Base-by-base conservation (phyloP, 2,329 filamentous ascomycete genomes). In the Trichoderma atroviride region DNA sequence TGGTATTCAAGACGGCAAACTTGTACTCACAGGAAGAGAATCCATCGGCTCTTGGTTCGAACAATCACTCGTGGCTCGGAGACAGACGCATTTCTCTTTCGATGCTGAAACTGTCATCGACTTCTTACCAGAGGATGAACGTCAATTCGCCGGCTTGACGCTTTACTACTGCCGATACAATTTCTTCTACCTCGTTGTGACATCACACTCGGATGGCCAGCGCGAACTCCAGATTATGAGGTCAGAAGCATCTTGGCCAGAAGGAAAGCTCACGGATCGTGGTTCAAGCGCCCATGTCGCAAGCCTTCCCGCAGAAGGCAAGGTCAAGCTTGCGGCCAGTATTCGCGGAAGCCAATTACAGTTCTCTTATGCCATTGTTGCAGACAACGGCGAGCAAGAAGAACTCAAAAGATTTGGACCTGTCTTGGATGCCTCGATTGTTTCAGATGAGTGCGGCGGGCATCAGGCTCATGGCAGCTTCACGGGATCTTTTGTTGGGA, bases 121-220 rank as follows among this genome's bases (percentile, higher is more conserved):
- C 69, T 89, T 88, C 73, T 77, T 79, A 0, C 88, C 88, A 0
- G 76, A 78, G 0, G 87, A 90, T 73, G 87, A 89, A 79, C 82
- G 87, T 13, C 83, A 89, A 72, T 89, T 88, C 70, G 87, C 88
- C 0, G 88, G 88, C 0, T 78, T 90, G 9, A 86, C 85, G 14
- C 86, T 86, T 0, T 90, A 90, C 76, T 90, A 90, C 78, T 87
- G 84, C 74, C 86, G 87, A 4, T 89, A 82, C 79, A 90, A 90
- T 77, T 90, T 89, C 77, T 89, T 88, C 79, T 90, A 89, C 72
- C 80, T 90, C 6, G 83, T 86, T 0, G 85, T 90, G 2, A 87
- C 87, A 27, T 37, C 87, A 0, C 78, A 87, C 73, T 79, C 83
- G 0, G 83, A 88, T 66, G 87, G 87, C 0, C 79, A 85, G 71